These are phyloP conservation scores for Crithidia expoeki DNA, from an alignment of 208 protist genomes.

Conservation along the genomic window DNA sequence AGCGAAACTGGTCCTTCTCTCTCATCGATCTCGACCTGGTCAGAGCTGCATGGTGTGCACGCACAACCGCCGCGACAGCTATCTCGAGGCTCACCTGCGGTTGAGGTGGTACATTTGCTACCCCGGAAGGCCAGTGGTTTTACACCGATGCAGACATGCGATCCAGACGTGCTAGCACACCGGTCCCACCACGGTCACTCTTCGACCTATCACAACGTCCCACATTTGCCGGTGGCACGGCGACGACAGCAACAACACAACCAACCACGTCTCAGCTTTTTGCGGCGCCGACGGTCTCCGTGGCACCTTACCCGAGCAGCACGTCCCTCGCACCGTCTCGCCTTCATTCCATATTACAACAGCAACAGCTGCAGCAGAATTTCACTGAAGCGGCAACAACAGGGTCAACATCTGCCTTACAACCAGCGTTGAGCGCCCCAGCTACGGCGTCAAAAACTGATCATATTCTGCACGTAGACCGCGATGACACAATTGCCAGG, in stretches of 20 bases:
- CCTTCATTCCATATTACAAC: not conserved
- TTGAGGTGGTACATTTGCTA: not conserved
- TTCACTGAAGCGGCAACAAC: not conserved
- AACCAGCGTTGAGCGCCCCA: not conserved
- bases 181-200: not conserved
- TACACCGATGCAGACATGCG: not conserved
- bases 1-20: not conserved
- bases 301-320: conserved; percentile 22
- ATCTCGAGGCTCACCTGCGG: no score
- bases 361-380: not conserved
- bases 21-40: not conserved
- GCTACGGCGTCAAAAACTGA: conserved; percentile 8
- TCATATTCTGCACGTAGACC: conserved; percentile 34
- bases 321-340: conserved; percentile 8
- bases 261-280: not conserved
- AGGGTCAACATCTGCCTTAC: not conserved
- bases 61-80: not conserved
- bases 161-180: not conserved
- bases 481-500: conserved; percentile 28
- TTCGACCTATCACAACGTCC: not conserved
- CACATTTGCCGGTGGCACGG: not conserved
- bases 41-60: conserved; percentile 5
- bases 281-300: not conserved
- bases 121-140: not conserved
- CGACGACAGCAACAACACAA: not conserved